Evolutionary conservation across 352 stramenopile genomes (phyloP).

Genomic region (Pythium periplocum): DNA sequence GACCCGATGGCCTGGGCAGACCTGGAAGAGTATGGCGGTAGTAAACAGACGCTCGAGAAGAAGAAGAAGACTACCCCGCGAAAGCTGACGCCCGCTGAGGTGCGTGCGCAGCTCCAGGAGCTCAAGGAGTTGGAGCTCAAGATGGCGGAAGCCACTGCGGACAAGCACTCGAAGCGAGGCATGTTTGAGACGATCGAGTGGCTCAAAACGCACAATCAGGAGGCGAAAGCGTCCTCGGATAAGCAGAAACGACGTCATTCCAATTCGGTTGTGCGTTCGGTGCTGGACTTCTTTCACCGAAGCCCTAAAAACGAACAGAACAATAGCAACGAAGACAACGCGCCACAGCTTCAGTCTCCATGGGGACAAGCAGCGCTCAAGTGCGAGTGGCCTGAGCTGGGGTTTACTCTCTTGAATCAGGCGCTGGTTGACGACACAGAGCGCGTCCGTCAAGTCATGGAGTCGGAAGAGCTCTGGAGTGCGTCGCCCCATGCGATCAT

Average conservation of each 20-base stretch:
- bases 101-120: constrained; percentile 22
- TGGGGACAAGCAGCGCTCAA: constrained; percentile 45
- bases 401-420: constrained; percentile 51
- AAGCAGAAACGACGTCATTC: constrained; percentile 42
- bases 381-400: constrained; percentile 44
- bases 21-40: constrained; percentile 35
- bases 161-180: constrained; percentile 29
- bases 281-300: constrained; percentile 45
- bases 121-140: constrained; percentile 23
- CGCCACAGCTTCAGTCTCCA: not conserved
- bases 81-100: constrained; percentile 29
- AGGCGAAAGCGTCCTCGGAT: constrained; percentile 18
- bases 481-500: constrained; percentile 46
- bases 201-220: constrained; percentile 57
- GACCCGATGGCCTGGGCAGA: constrained; percentile 45
- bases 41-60: constrained; percentile 41
- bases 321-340: not conserved
- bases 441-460: constrained; percentile 39
- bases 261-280: constrained; percentile 55
- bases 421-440: constrained; percentile 52
- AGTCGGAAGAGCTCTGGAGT: constrained; percentile 43
- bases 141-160: constrained; percentile 9
- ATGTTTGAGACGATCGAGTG: constrained; percentile 63
- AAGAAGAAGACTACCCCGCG: constrained; percentile 8
- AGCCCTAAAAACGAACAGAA: constrained; percentile 11